Base-by-base conservation (phyloP, 208 protist genomes). In the Leishmania major region DNA sequence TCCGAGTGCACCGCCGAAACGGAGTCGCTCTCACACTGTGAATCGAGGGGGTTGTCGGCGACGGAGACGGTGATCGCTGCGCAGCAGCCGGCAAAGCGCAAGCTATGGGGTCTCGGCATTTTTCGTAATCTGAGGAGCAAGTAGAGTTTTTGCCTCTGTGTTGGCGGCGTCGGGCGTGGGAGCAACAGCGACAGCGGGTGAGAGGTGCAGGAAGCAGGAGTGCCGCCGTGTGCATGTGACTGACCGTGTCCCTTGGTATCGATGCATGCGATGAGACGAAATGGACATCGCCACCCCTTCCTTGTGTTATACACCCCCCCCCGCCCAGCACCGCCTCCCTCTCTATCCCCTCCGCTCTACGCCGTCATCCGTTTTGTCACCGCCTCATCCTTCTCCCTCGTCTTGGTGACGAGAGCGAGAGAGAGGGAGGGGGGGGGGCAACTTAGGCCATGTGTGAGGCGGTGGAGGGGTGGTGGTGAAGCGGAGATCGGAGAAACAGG, bases 111-210 rank as follows among this genome's bases (percentile, higher is more conserved):
- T 0, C 71, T 86, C 4, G 53, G 74, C 25, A 75, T 86, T 19
- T 86, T 86, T n/a, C 83, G 83, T 45, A 81, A 73, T 47, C 71
- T 64, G 19, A 86, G 49, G 60, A 82, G 83, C 67, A 85, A 85
- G 77, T 85, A 67, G 71, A 25, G 45, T 37, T 55, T 53, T 25
- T 49, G 77, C 64, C 3, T 22, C 7, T 10, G n/a, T 40, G 15
- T 8, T 69, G 3, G 13, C 28, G 31, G 11, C 11, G 40, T 35
- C 10, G 10, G 45, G 8, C 0, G 10, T 35, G 43, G n/a, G 43
- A 35, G 57, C 1, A 43, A 19, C 2, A 62, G 73, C 10, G 43
- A n/a, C 37, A 25, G 53, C 15, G 69, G 7, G 53, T 17, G 35
- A 25, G 28, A 79, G 28, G 45, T 7, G 62, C 22, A 22, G 37